phyloP scores from a whole-genome alignment of 2,329 filamentous ascomycete species.

The Aspergillus luchuensis region DNA sequence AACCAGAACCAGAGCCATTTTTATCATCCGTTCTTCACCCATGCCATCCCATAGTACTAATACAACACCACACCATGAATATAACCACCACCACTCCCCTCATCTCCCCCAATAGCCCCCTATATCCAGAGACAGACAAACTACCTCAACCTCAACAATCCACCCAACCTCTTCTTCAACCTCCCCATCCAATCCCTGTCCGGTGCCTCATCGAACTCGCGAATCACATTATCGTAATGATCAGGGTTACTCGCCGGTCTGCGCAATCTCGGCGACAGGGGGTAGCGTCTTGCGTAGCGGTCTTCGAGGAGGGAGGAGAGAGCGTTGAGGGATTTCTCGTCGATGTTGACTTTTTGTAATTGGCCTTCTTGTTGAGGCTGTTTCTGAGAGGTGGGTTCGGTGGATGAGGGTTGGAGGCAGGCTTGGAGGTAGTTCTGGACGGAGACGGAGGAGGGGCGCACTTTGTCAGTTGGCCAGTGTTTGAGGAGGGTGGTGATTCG shows the following conservation, averaged over 20 bases:
- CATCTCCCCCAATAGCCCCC: not conserved
- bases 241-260: constrained; percentile 53
- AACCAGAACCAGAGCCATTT: not conserved
- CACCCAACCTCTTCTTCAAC: constrained; percentile 50
- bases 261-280: constrained; percentile 50
- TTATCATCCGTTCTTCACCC: not conserved
- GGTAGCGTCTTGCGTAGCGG: constrained; percentile 56
- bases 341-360: constrained; percentile 24
- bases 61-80: not conserved
- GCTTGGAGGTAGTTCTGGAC: constrained; percentile 46
- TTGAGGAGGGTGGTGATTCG: constrained; percentile 47
- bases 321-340: constrained; percentile 54
- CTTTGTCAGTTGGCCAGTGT: constrained; percentile 48
- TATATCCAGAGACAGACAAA: not conserved
- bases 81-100: not conserved
- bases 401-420: constrained; percentile 28
- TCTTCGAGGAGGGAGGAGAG: constrained; percentile 63
- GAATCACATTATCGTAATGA: constrained; percentile 55
- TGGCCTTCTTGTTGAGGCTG: constrained; percentile 13
- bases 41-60: not conserved
- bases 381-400: constrained; percentile 16
- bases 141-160: constrained; percentile 48
- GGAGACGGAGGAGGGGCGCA: constrained; percentile 49
- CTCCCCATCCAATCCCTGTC: constrained; percentile 50
- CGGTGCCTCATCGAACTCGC: constrained; percentile 58